Evolutionary conservation across 2,329 filamentous ascomycete species (phyloP).

Genomic region (Knufia fluminis): DNA sequence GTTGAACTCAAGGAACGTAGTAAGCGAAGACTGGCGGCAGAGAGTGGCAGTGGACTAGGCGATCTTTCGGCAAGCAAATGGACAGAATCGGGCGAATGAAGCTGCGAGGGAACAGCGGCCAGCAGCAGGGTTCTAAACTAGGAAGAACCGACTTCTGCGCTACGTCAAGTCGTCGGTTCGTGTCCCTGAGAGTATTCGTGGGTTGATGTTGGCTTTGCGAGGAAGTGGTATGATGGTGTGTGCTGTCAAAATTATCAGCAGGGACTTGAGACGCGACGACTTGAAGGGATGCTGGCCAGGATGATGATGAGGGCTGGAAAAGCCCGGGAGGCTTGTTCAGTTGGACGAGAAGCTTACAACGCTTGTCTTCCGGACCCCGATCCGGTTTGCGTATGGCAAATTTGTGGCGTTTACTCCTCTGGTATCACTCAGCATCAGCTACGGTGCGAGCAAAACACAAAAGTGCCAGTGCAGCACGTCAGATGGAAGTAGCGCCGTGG

Average conservation of each 20-base stretch:
- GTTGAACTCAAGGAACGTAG: background rate
- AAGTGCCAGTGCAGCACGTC: too few species aligned
- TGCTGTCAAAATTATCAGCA: background rate
- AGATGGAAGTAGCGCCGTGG: too few species aligned
- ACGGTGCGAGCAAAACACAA: too few species aligned
- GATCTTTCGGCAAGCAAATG: background rate
- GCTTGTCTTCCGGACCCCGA: background rate
- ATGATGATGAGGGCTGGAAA: background rate
- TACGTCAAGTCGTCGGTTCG: background rate
- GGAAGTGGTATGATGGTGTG: background rate
- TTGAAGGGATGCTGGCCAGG: background rate
- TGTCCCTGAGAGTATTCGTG: background rate
- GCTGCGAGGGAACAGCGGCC: background rate
- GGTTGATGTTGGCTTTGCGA: background rate
- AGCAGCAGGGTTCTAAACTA: background rate
- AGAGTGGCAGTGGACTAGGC: background rate
- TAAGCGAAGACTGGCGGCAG: background rate
- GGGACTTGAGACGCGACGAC: too few species aligned
- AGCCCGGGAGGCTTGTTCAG: background rate
- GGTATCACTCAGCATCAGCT: too few species aligned
- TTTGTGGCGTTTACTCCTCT: too few species aligned
- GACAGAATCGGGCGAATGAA: background rate
- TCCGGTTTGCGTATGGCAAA: background rate
- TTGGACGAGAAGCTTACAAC: background rate
- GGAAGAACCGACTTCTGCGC: background rate